Base-by-base conservation (phyloP, 2,329 filamentous ascomycete genomes). In the Aspergillus eucalypticola region DNA sequence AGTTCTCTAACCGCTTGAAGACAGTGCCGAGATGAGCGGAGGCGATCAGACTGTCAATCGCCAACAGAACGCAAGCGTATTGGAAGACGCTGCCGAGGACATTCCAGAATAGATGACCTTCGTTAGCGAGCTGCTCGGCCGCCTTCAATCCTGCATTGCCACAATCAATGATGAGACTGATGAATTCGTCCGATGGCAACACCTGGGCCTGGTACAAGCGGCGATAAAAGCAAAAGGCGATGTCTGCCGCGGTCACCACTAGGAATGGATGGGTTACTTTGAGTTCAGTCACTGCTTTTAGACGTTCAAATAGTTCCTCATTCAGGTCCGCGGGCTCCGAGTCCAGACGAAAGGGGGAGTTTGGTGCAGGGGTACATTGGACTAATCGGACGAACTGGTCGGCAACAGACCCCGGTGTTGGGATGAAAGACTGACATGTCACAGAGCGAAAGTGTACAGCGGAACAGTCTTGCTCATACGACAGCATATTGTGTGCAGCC, bases 151-250 rank as follows among this genome's bases (percentile, higher is more conserved):
- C 69, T 1, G 44, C 64, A 8, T 61, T 70, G 0, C 69, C 71
- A 49, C 49, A 64, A 29, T 68, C 51, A 51, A 73, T 71, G 52
- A 73, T 8, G 2, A 69, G 21, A 3, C 65, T 10, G 7, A 71
- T 64, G 7, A 60, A 21, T 0, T 71, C 66, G 17, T 71, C 66
- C 25, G 70, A 11, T 52, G 71, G 63, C 39, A 57, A 3, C 3
- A 13, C 35, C 27, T 71, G 72, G 41, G 69, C 61, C 56, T 73
- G 70, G 54, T 73, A 73, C 50, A 72, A 21, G 23, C 69, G 71
- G 38, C 71, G 67, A 63, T 73, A 73, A 66, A 73, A 73, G 56
- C 71, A 73, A 41, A 73, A 68, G 5, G 67, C 69, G 17, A 73
- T 51, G 5, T 73, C 71, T 8, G 71, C 71, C 57, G 69, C 73